These are phyloP conservation scores for bread wheat (Triticum aestivum) DNA, from an alignment of 176 grass and related monocot genomes.

Conservation along the genomic window DNA sequence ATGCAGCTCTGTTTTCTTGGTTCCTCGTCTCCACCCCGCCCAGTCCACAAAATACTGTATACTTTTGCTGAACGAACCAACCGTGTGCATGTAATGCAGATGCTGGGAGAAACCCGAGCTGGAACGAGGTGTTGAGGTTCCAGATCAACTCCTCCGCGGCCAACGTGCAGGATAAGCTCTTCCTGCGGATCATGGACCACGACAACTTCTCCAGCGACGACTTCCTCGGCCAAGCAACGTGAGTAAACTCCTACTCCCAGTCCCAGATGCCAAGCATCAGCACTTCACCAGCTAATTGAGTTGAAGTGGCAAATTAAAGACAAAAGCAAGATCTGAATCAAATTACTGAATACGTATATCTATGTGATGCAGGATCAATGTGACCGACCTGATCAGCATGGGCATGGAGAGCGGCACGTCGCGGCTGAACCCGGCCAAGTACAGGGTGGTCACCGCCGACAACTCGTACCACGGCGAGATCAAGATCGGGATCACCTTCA, in stretches of 20 bases:
- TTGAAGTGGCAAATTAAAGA: not conserved
- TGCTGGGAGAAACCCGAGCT: slow-evolving; percentile 64
- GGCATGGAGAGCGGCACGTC: slow-evolving; percentile 55
- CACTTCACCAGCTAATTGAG: too few species aligned
- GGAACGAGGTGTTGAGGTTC: slow-evolving; percentile 85
- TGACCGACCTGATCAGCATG: slow-evolving; percentile 56
- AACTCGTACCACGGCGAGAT: slow-evolving; percentile 64
- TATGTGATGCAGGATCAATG: slow-evolving; percentile 43
- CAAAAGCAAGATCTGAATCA: not conserved
- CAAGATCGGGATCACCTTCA: slow-evolving; percentile 59
- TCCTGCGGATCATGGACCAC: slow-evolving; percentile 66
- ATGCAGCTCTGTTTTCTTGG: not conserved
- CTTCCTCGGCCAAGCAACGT: slow-evolving; percentile 82
- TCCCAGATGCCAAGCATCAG: not conserved
- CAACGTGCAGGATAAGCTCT: slow-evolving; percentile 60
- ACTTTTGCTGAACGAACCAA: not conserved
- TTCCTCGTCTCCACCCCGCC: not conserved
- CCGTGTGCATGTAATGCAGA: slow-evolving; percentile 7
- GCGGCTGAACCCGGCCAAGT: slow-evolving; percentile 43
- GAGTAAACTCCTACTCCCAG: not conserved
- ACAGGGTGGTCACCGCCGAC: slow-evolving; percentile 62
- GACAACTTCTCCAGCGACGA: slow-evolving; percentile 76
- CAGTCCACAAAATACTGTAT: not conserved
- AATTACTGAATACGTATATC: too few species aligned
- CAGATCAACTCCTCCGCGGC: slow-evolving; percentile 46